phyloP scores from a whole-genome alignment of 1,284 basidiomycete genomes.

The Pseudozyma sp. region DNA sequence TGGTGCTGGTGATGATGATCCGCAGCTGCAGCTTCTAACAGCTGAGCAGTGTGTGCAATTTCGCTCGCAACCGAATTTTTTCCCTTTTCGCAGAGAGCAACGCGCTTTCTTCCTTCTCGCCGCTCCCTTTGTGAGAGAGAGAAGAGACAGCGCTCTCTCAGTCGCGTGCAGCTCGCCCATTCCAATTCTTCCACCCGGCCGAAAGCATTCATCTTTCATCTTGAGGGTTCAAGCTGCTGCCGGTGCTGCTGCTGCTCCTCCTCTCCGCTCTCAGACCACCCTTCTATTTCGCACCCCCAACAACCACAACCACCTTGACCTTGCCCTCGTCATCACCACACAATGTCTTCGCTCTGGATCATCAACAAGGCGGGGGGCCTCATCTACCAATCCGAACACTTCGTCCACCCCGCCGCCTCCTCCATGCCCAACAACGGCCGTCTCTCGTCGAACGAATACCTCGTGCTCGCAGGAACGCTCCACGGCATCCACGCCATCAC shows the following conservation, averaged over 20 bases:
- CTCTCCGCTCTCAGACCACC: constrained; percentile 8
- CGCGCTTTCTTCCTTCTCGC: constrained; percentile 4
- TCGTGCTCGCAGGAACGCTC: constrained; percentile 94
- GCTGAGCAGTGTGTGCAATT: too few species aligned
- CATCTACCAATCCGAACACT: constrained; percentile 89
- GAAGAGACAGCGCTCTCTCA: neutral
- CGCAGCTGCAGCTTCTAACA: neutral
- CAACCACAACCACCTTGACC: neutral
- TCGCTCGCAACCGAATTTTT: constrained; percentile 3
- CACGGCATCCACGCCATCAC: constrained; percentile 99
- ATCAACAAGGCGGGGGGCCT: constrained; percentile 99
- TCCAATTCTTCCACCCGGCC: constrained; percentile 43
- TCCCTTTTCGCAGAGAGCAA: neutral
- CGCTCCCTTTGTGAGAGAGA: neutral
- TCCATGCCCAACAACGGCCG: constrained; percentile 42
- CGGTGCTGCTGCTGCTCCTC: neutral
- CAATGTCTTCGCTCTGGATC: constrained; percentile 78
- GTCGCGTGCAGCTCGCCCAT: neutral
- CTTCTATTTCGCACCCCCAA: neutral
- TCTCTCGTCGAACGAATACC: constrained; percentile 91
- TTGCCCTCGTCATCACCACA: neutral
- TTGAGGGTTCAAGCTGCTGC: constrained; percentile 18
- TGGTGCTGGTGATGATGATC: constrained; percentile 1
- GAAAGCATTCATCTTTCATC: neutral
- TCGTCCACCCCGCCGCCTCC: constrained; percentile 40